Base-by-base conservation (phyloP, 805 yeast genomes). In the Metschnikowia continentalis region DNA sequence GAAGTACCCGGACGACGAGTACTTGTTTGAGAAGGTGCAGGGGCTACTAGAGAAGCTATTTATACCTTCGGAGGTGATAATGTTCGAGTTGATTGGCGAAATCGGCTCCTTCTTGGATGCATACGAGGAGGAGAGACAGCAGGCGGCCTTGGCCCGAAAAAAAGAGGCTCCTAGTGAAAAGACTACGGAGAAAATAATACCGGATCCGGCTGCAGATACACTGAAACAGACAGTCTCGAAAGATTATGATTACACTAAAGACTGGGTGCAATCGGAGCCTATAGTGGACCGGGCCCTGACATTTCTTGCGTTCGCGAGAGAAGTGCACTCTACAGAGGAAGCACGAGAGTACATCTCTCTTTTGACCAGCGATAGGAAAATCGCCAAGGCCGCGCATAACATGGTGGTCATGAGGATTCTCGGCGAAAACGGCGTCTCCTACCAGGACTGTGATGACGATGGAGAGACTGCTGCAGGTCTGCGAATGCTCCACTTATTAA, bases 391-490 rank as follows among this genome's bases (percentile, higher is more conserved):
- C 0, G 65, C 78, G 0, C 98, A 92, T 67, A 84, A 85, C 54
- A 94, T 94, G 84, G 79, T 83, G 14, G 94, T 96, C 0, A 91
- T 92, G 86, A 72, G 98, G 55, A 85, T 94, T 3, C 75, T 75
- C 50, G 65, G 76, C n/a, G 69, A 62, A 1, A 72, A 75, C 17
- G 88, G 84, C 0, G 78, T 82, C 0, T 74, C 78, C 35, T 78
- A 76, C 44, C 94, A 88, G 60, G 97, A 94, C 60, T 90, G 88
- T 59, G 97, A 94, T 62, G 98, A 94, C 65, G 99, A 92, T 63
- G 99, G 99, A 2, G 99, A 94, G 63, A 78, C 95, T 0, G 98
- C 98, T 0, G 96, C 98, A 0, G 99, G 99, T 8, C 82, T 91
- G 5, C 72, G 97, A 51, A 71, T 91, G 76, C 67, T 90, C 46